Evolutionary conservation across 805 yeast genomes (phyloP), one percentile per base, ranked within the genome.

Genomic region (Lipomyces anomalus): DNA sequence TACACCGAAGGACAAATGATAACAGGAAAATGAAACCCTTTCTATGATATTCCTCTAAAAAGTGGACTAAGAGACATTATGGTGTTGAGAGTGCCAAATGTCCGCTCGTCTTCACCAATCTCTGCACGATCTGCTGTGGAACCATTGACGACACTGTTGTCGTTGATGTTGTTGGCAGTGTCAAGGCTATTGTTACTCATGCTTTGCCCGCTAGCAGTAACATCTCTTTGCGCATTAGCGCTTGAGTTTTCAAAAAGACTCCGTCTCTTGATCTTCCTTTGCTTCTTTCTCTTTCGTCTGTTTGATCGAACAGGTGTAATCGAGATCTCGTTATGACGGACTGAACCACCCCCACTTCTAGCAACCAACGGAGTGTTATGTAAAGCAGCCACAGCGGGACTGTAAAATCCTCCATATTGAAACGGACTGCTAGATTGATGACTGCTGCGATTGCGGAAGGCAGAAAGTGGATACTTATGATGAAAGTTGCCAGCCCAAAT

Each of bases 391-490:
- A 26, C 30, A 13, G 30, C 30, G 30, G 30, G 30, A 9, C 11
- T 9, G 30, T 26, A 13, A 13, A 26, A 26, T 9, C 30, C 30
- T 9, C 30, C 30, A 13, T 26, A 26, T 13, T 26, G 30, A 13
- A 26, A 26, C 30, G 30, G 30, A 13, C 30, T 26, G 30, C 30
- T 26, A 9, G 30, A 26, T 38, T 50, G 55, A 49, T 46, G 47
- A 44, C 53, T 64, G 9, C 84, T 83, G 59, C 87, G 82, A 66
- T 87, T 89, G 60, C 97, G 71, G 63, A 90, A 90, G 1, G 97
- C 97, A 1, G 94, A 84, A 34, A 89, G 66, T 3, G 97, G 97
- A 6, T 87, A 80, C 44, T 72, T 72, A 61, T 74, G 76, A 60
- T 65, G 65, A 42, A 55, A 57, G 40, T 53, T 50, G 44, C 57